Evolutionary conservation across 306 rosid genomes (phyloP), one percentile per base, ranked within the genome.

Genomic region (Cyamopsis tetragonoloba): DNA sequence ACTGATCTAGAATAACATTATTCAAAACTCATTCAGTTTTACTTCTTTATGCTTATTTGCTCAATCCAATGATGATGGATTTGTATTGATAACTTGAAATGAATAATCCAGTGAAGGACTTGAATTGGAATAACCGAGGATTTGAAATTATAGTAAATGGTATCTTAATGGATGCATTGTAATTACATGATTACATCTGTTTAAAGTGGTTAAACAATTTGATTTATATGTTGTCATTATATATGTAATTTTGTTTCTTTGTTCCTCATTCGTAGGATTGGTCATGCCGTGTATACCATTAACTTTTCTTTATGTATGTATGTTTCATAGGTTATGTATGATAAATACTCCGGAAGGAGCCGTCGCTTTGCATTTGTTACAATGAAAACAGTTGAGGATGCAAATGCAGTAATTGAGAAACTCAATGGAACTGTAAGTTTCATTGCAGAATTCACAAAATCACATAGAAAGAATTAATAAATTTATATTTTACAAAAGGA

Each of bases 341-440:
- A 89, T 56, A 93, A 93, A 71, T 93, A 89, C 82, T 89, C 97
- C 37, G 87, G 88, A 59, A 81, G 95, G 81, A 93, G 97, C 63
- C 96, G 98, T 1, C 88, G 98, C 39, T 93, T 93, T 77, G 98
- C 88, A 34, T 93, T 93, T 79, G 97, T 85, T 28, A 83, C 85
- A 0, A 79, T 83, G 85, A 88, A 77, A 87, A 84, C 96, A 0
- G 84, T 86, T 68, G 97, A 89, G 35, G 98, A 89, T 68, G 98
- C 98, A 64, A 88, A 78, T 71, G 80, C 85, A 31, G 89, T 61
- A 35, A 42, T 75, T 50, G 98, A 93, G 82, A 93, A 93, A 75
- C 87, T 93, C 55, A 89, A 89, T 39, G 98, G 95, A 78, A 86
- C 86, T 75, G 98, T 93, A 78, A 74, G 96, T 74, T 41, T 49